Evolutionary conservation across 2,329 filamentous ascomycete species (phyloP).

Genomic region (Cryphonectria japonica): DNA sequence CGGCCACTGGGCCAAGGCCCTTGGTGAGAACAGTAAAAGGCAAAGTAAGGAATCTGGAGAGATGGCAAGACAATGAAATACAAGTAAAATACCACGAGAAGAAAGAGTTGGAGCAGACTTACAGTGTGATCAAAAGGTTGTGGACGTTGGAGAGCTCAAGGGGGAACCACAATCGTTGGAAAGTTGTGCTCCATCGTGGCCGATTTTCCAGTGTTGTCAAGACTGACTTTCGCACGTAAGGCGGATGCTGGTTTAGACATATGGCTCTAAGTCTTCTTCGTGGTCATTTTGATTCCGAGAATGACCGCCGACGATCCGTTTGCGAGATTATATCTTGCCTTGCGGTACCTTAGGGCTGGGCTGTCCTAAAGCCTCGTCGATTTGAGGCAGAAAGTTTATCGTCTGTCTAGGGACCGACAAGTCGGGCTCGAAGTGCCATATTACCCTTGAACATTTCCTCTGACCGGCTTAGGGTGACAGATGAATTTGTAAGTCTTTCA

Average conservation of each 20-base stretch:
- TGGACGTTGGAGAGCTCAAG: background rate
- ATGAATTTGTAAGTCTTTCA: background rate
- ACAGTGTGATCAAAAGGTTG: background rate
- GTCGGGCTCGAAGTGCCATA: background rate
- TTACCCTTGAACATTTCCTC: background rate
- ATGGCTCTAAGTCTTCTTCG: background rate
- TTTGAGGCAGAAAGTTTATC: background rate
- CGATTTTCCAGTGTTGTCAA: background rate
- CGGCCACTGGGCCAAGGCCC: background rate
- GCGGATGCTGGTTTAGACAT: background rate
- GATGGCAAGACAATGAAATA: background rate
- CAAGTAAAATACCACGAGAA: background rate
- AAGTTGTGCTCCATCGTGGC: background rate
- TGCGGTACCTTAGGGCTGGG: background rate
- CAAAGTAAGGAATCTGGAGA: background rate
- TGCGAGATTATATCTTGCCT: background rate
- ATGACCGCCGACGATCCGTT: background rate
- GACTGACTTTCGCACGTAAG: background rate
- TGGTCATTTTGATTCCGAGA: background rate
- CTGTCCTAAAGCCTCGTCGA: background rate
- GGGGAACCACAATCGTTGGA: background rate
- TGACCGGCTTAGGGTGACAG: background rate
- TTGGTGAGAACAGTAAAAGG: background rate
- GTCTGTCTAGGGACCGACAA: background rate
- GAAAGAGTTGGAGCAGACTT: background rate